phyloP scores from a whole-genome alignment of 2,329 filamentous ascomycete genomes.

The Hypoxylon sp. region DNA sequence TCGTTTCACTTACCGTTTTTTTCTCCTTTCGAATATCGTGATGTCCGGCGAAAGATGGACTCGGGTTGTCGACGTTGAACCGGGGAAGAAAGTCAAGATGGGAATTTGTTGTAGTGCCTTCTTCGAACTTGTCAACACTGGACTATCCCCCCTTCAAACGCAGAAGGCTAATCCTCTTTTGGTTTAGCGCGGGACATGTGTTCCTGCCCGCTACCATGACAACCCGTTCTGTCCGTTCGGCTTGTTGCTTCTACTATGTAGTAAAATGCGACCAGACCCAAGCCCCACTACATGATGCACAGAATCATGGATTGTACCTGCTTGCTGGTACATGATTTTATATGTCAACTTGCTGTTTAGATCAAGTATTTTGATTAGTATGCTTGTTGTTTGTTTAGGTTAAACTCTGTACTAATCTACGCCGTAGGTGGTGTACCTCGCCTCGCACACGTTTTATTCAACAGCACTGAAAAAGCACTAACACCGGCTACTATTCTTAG shows the following conservation, averaged over 20 bases:
- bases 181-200: constrained; percentile 41
- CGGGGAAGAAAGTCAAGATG: constrained; percentile 13
- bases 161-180: constrained; percentile 25
- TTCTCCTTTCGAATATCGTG: constrained; percentile 27
- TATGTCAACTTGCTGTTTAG: not conserved
- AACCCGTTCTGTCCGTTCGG: constrained; percentile 27
- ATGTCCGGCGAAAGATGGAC: constrained; percentile 28
- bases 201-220: constrained; percentile 43
- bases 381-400: constrained; percentile 5
- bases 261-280: not conserved
- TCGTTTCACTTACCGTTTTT: constrained; percentile 35
- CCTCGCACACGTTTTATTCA: too few relatives aligned
- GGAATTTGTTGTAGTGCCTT: constrained; percentile 26
- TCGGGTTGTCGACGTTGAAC: constrained; percentile 30
- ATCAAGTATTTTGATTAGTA: constrained; percentile 8
- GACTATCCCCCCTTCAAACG: constrained; percentile 39
- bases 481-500: too few relatives aligned
- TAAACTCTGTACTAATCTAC: too few relatives aligned
- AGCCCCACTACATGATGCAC: constrained; percentile 5
- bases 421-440: too few relatives aligned
- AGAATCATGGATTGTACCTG: not conserved
- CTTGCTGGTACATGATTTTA: constrained; percentile 6
- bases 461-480: too few relatives aligned
- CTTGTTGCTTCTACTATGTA: not conserved
- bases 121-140: constrained; percentile 34